These are phyloP conservation scores for Aspergillus cavernicola DNA, from an alignment of 495 filamentous ascomycete species.

Conservation along the genomic window DNA sequence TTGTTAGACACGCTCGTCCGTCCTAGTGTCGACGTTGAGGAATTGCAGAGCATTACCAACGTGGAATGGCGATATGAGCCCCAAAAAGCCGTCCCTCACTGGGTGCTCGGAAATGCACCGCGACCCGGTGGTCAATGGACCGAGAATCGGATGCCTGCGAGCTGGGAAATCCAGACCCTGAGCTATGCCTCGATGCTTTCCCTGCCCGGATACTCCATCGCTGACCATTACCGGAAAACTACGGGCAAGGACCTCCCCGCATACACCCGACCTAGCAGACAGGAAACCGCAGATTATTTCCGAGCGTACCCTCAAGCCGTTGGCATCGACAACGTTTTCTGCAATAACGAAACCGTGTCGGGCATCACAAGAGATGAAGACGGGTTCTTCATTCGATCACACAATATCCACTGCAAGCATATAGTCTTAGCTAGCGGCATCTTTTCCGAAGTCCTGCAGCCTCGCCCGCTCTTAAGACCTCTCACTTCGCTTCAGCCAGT, in stretches of 20 bases:
- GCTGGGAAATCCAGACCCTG: slow-evolving; percentile 55
- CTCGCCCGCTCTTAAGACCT: slow-evolving; percentile 46
- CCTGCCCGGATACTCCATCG: slow-evolving; percentile 59
- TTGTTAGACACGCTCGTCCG: slow-evolving; percentile 61
- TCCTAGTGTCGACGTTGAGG: slow-evolving; percentile 60
- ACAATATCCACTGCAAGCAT: slow-evolving; percentile 54
- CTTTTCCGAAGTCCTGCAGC: slow-evolving; percentile 54
- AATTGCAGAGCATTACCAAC: slow-evolving; percentile 45
- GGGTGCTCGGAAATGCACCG: slow-evolving; percentile 53
- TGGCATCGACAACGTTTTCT: slow-evolving; percentile 50
- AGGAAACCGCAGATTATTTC: slow-evolving; percentile 58
- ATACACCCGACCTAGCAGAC: slow-evolving; percentile 55
- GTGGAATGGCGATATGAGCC: slow-evolving; percentile 54
- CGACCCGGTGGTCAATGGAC: slow-evolving; percentile 63
- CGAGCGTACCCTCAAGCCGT: slow-evolving; percentile 52
- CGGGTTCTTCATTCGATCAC: slow-evolving; percentile 53
- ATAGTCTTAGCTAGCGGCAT: slow-evolving; percentile 63
- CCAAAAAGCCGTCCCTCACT: slow-evolving; percentile 51
- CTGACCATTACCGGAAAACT: slow-evolving; percentile 45
- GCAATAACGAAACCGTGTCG: slow-evolving; percentile 37
- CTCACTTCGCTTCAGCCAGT: slow-evolving; percentile 26
- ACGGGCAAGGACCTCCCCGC: slow-evolving; percentile 45
- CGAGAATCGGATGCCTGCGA: slow-evolving; percentile 51
- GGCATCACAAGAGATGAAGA: slow-evolving; percentile 41
- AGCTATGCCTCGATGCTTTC: slow-evolving; percentile 68